Conservation (phyloP, 306 rosid genomes). For the Coriaria nepalensis region DNA sequence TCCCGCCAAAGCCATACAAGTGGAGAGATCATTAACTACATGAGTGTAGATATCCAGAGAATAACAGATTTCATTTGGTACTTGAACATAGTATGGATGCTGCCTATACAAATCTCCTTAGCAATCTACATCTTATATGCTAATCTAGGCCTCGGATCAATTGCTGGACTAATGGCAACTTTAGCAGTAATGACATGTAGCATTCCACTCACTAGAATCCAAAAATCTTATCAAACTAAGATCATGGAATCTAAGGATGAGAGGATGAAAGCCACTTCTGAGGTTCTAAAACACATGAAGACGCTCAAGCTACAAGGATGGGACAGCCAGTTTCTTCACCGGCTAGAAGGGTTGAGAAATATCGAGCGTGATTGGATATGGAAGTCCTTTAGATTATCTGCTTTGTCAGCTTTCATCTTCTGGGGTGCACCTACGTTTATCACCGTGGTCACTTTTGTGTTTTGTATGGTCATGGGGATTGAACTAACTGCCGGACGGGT, state of each 20-base stretch:
- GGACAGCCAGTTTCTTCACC: slow-evolving; percentile 60
- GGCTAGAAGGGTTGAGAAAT: slow-evolving; percentile 42
- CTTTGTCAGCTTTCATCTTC: slow-evolving; percentile 50
- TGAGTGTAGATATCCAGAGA: slow-evolving; percentile 96
- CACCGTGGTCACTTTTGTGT: slow-evolving; percentile 64
- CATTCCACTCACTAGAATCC: slow-evolving; percentile 67
- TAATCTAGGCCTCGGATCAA: slow-evolving; percentile 63
- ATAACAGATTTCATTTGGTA: slow-evolving; percentile 78
- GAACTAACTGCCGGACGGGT: slow-evolving; percentile 85
- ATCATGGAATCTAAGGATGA: slow-evolving; percentile 88
- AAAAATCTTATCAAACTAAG: slow-evolving; percentile 61
- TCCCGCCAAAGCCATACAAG: slow-evolving; percentile 69
- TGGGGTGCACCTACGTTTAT: slow-evolving; percentile 92
- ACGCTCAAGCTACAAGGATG: slow-evolving; percentile 92
- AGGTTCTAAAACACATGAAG: slow-evolving; percentile 65
- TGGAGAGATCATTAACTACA: slow-evolving; percentile 86
- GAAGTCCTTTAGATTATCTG: slow-evolving; percentile 49
- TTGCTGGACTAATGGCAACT: slow-evolving; percentile 69
- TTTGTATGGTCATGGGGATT: slow-evolving; percentile 66
- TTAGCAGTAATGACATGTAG: slow-evolving; percentile 56
- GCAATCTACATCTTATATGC: slow-evolving; percentile 64
- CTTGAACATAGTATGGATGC: slow-evolving; percentile 74
- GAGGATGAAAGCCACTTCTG: slow-evolving; percentile 88
- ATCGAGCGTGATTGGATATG: slow-evolving; percentile 54
- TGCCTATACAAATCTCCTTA: slow-evolving; percentile 74